A percentile compares a stretch with the other conserved stretches of the same genome.
phyloP scores from a whole-genome alignment of 805 yeast species.

The Yarrowia yakushimensis region DNA sequence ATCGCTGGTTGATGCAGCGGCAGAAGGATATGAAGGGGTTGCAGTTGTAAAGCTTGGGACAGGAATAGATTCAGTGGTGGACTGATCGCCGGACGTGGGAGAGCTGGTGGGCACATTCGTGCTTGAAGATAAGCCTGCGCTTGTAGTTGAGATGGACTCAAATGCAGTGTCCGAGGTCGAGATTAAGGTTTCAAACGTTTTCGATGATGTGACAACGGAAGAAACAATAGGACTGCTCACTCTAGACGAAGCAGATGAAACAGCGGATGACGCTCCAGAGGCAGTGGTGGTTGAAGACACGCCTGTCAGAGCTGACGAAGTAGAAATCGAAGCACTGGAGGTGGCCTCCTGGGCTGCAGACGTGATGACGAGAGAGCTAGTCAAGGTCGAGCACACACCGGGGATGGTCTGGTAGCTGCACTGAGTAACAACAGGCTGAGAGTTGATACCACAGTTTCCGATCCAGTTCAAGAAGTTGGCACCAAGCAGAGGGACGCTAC shows the following conservation, averaged over 20 bases:
- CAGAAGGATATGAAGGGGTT: background rate
- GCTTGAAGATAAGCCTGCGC: too few species aligned
- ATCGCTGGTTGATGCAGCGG: background rate
- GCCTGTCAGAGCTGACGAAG: background rate
- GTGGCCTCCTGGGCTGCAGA: background rate
- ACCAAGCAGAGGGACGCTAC: background rate
- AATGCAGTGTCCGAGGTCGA: background rate
- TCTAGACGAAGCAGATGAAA: too few species aligned
- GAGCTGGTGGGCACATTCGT: background rate
- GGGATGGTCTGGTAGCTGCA: background rate
- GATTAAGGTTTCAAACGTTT: background rate
- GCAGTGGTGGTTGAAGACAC: background rate
- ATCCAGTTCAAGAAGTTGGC: constrained; percentile 17
- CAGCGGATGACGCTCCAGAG: too few species aligned
- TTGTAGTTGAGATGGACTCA: background rate
- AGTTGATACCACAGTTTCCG: background rate
- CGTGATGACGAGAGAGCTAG: background rate
- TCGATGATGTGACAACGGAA: too few species aligned
- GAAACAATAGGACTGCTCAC: too few species aligned
- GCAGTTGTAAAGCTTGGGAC: background rate
- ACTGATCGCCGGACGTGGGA: background rate
- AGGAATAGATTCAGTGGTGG: background rate
- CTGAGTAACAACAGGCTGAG: background rate
- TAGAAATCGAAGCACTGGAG: background rate
- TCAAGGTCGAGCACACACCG: background rate